Conservation (phyloP, 2,329 filamentous ascomycete species). For the Paradendryphiella salina region DNA sequence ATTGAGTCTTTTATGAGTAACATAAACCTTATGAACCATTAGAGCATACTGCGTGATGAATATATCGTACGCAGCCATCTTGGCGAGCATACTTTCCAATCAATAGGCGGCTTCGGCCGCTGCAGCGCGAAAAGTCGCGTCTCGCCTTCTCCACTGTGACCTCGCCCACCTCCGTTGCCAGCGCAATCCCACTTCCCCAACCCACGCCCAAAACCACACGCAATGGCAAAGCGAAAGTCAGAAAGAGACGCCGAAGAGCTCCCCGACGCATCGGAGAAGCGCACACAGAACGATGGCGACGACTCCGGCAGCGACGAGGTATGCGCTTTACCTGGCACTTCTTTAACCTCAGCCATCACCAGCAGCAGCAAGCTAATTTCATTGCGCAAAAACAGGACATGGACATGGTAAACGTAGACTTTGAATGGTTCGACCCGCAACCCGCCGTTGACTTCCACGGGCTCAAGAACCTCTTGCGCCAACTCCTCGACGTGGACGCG, state of each 20-base stretch:
- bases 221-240: conserved; percentile 46
- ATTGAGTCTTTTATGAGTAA: too few relatives aligned
- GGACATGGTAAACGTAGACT: conserved; percentile 91
- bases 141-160: conserved; percentile 2
- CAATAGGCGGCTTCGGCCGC: neutral
- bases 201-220: neutral
- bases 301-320: conserved; percentile 47
- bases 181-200: neutral
- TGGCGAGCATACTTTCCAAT: neutral
- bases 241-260: conserved; percentile 42
- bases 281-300: conserved; percentile 37
- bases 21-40: too few relatives aligned
- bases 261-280: conserved; percentile 41
- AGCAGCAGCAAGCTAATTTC: conserved; percentile 12
- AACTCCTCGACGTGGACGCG: conserved; percentile 88
- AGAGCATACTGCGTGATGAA: too few relatives aligned
- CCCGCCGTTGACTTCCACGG: conserved; percentile 91
- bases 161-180: neutral
- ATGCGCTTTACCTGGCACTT: conserved; percentile 19
- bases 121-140: conserved; percentile 11
- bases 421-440: conserved; percentile 98
- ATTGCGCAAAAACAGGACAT: conserved; percentile 78
- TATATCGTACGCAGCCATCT: too few relatives aligned
- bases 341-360: conserved; percentile 6
- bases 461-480: conserved; percentile 83